A percentile compares a stretch with the other conserved stretches of the same genome.
phyloP scores from a whole-genome alignment of 169 alveolate genomes.

The Perkinsus olseni region DNA sequence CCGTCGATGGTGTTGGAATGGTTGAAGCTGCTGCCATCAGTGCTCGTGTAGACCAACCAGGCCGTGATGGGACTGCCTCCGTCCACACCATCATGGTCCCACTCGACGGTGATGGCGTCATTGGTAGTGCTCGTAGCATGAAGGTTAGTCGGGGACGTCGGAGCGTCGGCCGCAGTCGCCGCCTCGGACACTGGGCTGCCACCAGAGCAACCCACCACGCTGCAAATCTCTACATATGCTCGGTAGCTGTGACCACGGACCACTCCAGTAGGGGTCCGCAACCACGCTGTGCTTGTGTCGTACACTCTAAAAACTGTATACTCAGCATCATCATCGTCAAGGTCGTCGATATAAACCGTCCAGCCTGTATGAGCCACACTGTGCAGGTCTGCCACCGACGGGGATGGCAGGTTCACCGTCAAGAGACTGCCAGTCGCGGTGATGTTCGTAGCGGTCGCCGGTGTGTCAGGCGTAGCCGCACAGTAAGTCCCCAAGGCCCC shows the following conservation, averaged over 20 bases:
- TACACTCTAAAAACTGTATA: not conserved
- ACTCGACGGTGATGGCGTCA: not conserved
- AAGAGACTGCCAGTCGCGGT: not conserved
- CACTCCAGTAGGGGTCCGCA: not conserved
- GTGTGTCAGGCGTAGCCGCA: slow-evolving; percentile 2
- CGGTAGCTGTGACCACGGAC: slow-evolving; percentile 11
- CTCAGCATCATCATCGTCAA: not conserved
- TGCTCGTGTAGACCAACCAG: not conserved
- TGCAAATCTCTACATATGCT: slow-evolving; percentile 1
- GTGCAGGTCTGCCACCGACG: not conserved
- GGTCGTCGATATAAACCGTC: slow-evolving; percentile 7
- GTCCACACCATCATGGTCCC: slow-evolving; percentile 10
- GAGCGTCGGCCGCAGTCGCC: not conserved
- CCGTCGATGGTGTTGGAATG: not conserved
- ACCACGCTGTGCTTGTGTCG: not conserved
- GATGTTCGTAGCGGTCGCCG: not conserved
- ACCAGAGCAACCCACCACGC: slow-evolving; percentile 5
- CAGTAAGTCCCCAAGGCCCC: not conserved
- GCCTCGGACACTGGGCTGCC: not conserved
- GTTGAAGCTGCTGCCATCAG: not conserved
- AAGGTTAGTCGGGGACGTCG: not conserved
- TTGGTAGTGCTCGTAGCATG: not conserved
- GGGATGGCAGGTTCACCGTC: not conserved
- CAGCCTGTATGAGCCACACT: slow-evolving; percentile 11
- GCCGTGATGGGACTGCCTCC: not conserved